Percentiles rank a stretch among this genome's conserved stretches.
These are phyloP conservation scores for Tetrastigma voinierianum DNA, from an alignment of 164 flowering plant genomes.

Conservation along the genomic window DNA sequence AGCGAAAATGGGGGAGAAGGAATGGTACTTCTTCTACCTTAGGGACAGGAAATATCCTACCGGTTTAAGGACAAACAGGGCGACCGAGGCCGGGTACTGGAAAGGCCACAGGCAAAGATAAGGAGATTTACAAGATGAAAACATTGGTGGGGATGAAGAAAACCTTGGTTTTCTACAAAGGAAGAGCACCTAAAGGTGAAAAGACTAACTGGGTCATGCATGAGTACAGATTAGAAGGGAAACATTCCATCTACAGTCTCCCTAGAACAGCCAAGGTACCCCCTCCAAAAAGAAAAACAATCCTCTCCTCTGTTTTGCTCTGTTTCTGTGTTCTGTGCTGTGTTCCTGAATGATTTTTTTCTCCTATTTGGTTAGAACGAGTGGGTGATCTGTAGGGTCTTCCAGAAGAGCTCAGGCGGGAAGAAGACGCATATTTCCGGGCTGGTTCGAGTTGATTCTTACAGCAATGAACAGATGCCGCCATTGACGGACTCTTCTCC, in stretches of 20 bases:
- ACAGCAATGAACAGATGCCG: slow-evolving; percentile 18
- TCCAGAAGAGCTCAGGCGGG: slow-evolving; percentile 29
- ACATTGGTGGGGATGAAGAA: slow-evolving; percentile 56
- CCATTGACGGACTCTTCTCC: slow-evolving; percentile 40
- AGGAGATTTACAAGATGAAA: slow-evolving; percentile 39
- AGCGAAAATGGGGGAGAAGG: slow-evolving; percentile 57
- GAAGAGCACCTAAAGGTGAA: slow-evolving; percentile 53
- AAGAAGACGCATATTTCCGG: slow-evolving; percentile 24
- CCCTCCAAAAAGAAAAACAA: too few relatives aligned
- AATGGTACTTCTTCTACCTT: slow-evolving; percentile 51
- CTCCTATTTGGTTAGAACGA: slow-evolving; percentile 33
- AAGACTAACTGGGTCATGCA: slow-evolving; percentile 65
- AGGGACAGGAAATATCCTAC: slow-evolving; percentile 58
- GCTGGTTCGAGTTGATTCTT: slow-evolving; percentile 4
- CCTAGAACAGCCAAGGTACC: slow-evolving; percentile 37
- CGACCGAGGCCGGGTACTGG: slow-evolving; percentile 57
- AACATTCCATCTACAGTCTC: slow-evolving; percentile 27
- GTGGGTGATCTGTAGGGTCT: slow-evolving; percentile 49
- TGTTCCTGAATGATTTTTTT: background rate
- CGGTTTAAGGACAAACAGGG: slow-evolving; percentile 50
- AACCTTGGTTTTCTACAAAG: slow-evolving; percentile 58
- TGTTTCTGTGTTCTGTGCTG: background rate
- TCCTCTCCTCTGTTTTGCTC: slow-evolving; percentile 13
- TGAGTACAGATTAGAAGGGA: slow-evolving; percentile 51
- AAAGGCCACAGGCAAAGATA: slow-evolving; percentile 69